Base-by-base conservation (phyloP, 441 rosid genomes). In the Kokia cookei region DNA sequence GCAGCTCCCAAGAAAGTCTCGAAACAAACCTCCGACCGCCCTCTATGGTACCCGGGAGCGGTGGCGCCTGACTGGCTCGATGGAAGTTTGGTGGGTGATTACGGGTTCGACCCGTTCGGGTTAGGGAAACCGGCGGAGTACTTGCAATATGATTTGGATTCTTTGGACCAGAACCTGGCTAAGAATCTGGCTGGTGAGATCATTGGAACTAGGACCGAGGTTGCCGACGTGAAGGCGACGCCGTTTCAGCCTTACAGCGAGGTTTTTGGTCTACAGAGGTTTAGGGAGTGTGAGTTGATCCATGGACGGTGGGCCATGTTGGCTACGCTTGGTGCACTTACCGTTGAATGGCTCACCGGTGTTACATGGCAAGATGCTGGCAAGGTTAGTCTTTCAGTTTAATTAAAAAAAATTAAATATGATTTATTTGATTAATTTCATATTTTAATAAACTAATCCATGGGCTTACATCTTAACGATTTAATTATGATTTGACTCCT, bases 251-350 rank as follows among this genome's bases (percentile, higher is more conserved):
- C 98, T 0, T 94, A 94, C 89, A 79, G 83, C 10, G 97, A 94
- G 80, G 98, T 94, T 45, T 94, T 94, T 59, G 98, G 98, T 3
- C 72, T 94, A 48, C 98, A 91, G 82, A 86, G 98, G 83, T 92
- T 91, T 84, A 82, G 98, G 43, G 97, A 94, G 80, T 92, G 97
- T 73, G 98, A 94, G 86, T 93, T 92, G 27, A 94, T 94, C 65
- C 98, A 92, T 64, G 98, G 98, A 35, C 75, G 98, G 24, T 94
- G 97, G 98, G 98, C 98, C 35, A 94, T 94, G 98, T 81, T 92
- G 78, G 98, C 98, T 43, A 91, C 95, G 75, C 94, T 94, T 10
- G 98, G 98, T 19, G 97, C 97, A 37, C 86, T 94, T 37, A 2
- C 93, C 47, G 98, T 92, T 4, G 97, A 94, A 82, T 85, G 94